phyloP scores from a whole-genome alignment of 805 yeast species.

The Metschnikowia henanensis region DNA sequence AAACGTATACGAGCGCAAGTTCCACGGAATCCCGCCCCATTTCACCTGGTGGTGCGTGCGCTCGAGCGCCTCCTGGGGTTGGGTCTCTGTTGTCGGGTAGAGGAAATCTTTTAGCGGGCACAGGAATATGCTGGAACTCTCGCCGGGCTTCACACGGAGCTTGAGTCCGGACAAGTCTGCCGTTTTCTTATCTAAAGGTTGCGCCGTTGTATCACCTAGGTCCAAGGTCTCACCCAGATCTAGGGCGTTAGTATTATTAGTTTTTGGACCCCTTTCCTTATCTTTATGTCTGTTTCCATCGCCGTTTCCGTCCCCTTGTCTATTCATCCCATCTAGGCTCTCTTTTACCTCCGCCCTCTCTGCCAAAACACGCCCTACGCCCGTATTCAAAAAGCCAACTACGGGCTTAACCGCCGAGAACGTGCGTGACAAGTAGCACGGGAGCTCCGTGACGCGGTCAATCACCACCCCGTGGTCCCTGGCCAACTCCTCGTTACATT shows the following conservation, averaged over 20 bases:
- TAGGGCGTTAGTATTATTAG: no score
- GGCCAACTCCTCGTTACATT: slow-evolving; percentile 44
- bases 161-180: slow-evolving; percentile 21
- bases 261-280: neutral
- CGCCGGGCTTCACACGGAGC: slow-evolving; percentile 70
- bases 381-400: slow-evolving; percentile 56
- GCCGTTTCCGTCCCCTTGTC: neutral
- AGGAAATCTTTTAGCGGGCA: slow-evolving; percentile 66
- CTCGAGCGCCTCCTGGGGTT: slow-evolving; percentile 31
- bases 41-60: slow-evolving; percentile 36
- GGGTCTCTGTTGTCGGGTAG: slow-evolving; percentile 33
- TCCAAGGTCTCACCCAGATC: no score
- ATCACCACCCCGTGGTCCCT: slow-evolving; percentile 53
- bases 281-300: neutral
- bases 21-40: slow-evolving; percentile 79
- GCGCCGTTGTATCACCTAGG: no score
- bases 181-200: no score
- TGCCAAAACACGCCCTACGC: neutral
- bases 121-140: slow-evolving; percentile 67
- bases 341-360: neutral
- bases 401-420: slow-evolving; percentile 83
- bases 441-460: slow-evolving; percentile 62
- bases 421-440: slow-evolving; percentile 81
- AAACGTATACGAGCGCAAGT: slow-evolving; percentile 59
- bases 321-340: neutral